These are phyloP conservation scores for Hyaloscypha bicolor DNA, from an alignment of 495 filamentous ascomycete genomes.

Conservation along the genomic window DNA sequence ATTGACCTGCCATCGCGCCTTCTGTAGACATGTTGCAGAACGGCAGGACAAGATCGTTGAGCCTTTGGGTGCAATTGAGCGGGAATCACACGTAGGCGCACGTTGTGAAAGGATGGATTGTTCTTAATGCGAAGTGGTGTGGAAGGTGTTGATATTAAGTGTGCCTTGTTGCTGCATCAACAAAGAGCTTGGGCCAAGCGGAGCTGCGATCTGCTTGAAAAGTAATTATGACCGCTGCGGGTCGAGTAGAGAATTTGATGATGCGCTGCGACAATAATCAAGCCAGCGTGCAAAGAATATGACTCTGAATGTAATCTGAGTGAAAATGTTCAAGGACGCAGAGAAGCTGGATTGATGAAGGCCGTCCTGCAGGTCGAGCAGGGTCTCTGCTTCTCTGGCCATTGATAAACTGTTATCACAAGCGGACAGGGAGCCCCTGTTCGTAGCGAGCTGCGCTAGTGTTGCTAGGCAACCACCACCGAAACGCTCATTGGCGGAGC, in stretches of 20 bases:
- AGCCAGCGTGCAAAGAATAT: neutral
- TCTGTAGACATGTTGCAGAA: conserved; percentile 50
- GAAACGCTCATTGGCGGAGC: neutral
- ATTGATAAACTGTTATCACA: neutral
- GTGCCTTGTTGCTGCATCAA: conserved; percentile 4
- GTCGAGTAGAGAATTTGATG: neutral
- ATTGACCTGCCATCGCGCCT: conserved; percentile 69
- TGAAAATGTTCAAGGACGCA: neutral
- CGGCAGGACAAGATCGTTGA: conserved; percentile 14
- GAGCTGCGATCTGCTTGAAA: neutral
- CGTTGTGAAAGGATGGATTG: neutral
- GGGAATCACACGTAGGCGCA: conserved; percentile 10
- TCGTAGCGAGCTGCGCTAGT: neutral
- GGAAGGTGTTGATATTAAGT: neutral
- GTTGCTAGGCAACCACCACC: neutral
- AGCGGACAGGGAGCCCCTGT: neutral
- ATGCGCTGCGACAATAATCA: neutral
- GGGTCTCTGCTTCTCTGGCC: neutral
- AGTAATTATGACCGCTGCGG: neutral
- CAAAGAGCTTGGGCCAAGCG: conserved; percentile 9
- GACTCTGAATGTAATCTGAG: neutral
- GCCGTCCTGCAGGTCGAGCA: neutral
- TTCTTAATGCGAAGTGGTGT: neutral
- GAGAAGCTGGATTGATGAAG: neutral
- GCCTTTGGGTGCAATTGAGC: conserved; percentile 13